Conservation (phyloP, 2,329 filamentous ascomycete species). For the Bertia moriformis region DNA sequence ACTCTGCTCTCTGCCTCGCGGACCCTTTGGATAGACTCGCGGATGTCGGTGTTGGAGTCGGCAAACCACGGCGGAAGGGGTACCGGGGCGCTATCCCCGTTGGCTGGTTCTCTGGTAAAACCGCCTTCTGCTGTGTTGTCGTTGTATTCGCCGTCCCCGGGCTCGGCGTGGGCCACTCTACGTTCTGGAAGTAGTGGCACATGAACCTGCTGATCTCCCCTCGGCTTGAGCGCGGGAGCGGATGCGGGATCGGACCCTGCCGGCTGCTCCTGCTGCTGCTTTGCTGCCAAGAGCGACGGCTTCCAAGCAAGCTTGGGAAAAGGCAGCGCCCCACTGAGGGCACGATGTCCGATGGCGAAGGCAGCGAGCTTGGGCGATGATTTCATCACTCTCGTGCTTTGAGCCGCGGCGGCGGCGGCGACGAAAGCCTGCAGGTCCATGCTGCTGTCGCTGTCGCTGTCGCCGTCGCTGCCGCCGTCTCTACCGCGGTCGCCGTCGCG, state of each 20-base stretch:
- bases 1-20: constrained; percentile 40
- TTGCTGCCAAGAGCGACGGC: constrained; percentile 38
- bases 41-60: constrained; percentile 46
- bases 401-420: no score
- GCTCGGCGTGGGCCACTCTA: constrained; percentile 22
- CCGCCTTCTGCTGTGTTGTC: no score
- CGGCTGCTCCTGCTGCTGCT: constrained; percentile 9
- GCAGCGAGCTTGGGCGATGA: constrained; percentile 15
- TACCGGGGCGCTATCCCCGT: no score
- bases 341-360: no score
- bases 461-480: constrained; percentile 37
- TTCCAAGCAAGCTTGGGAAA: constrained; percentile 75
- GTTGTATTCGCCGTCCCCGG: constrained; percentile 54
- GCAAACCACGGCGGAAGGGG: constrained; percentile 66
- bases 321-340: constrained; percentile 64
- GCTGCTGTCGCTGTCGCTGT: constrained; percentile 70
- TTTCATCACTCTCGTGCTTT: constrained; percentile 43
- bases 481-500: constrained; percentile 11
- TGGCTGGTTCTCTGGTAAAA: constrained; percentile 24
- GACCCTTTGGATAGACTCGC: constrained; percentile 45
- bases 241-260: no score
- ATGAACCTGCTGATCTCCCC: no score
- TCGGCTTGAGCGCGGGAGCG: no score
- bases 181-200: constrained; percentile 10
- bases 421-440: constrained; percentile 59